Conservation (phyloP, 441 rosid genomes). For the Corymbia calophylla region DNA sequence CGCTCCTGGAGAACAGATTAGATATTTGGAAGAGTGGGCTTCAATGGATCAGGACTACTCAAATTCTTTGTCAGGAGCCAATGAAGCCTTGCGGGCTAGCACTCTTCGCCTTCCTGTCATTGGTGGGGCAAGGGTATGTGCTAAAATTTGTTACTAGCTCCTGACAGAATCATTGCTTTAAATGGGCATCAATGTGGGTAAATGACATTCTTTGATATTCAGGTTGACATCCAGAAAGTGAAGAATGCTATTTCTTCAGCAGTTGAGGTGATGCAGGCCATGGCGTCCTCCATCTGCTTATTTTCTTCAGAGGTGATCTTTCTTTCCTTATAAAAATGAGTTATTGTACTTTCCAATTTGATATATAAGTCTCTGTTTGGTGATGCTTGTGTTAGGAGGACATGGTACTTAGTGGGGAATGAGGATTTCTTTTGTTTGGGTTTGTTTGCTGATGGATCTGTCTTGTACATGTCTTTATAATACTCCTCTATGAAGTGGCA, state of each 20-base stretch:
- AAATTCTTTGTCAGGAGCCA: slow-evolving; percentile 64
- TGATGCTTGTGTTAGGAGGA: background rate
- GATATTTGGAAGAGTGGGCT: slow-evolving; percentile 51
- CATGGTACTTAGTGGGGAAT: background rate
- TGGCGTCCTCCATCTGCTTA: slow-evolving; percentile 66
- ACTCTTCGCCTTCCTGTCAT: slow-evolving; percentile 90
- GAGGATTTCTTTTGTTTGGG: background rate
- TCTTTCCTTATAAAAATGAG: background rate
- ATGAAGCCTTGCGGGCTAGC: slow-evolving; percentile 72
- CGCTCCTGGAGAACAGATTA: slow-evolving; percentile 34
- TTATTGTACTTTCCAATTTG: background rate
- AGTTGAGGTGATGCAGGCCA: slow-evolving; percentile 81
- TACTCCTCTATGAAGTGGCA: background rate
- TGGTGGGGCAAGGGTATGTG: slow-evolving; percentile 62
- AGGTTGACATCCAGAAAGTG: slow-evolving; percentile 70
- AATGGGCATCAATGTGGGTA: background rate
- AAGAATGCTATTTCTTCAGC: slow-evolving; percentile 81
- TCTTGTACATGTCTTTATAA: background rate
- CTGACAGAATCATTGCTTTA: background rate
- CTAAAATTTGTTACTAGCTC: background rate
- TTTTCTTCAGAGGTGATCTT: slow-evolving; percentile 57
- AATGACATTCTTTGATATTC: slow-evolving; percentile 3
- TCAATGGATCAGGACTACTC: slow-evolving; percentile 50
- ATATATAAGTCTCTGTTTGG: background rate
- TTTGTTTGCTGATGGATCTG: background rate